phyloP scores from a whole-genome alignment of 1,139 yeast species.

The Ogataea hybrid region DNA sequence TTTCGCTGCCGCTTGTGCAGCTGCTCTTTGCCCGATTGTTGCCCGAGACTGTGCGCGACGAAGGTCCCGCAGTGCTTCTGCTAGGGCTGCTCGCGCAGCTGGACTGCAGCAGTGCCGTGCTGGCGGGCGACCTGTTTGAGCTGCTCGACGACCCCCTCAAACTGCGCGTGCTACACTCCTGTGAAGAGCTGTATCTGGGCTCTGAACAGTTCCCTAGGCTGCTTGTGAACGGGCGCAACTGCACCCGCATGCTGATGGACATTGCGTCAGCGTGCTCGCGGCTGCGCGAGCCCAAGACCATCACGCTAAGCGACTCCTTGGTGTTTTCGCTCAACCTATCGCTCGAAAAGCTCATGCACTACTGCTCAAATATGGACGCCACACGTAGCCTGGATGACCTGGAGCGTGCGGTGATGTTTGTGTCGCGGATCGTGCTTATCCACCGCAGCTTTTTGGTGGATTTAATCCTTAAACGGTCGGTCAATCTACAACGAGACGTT shows the following conservation, averaged over 20 bases:
- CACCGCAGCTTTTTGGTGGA: slow-evolving; percentile 44
- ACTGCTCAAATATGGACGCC: slow-evolving; percentile 27
- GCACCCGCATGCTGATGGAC: slow-evolving; percentile 24
- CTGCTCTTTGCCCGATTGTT: slow-evolving; percentile 37
- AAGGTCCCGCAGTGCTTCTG: slow-evolving; percentile 14
- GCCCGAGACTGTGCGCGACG: slow-evolving; percentile 21
- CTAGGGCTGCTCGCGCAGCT: slow-evolving; percentile 15
- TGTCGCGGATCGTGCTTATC: slow-evolving; percentile 57
- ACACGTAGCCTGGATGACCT: slow-evolving; percentile 20
- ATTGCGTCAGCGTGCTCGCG: slow-evolving; percentile 32
- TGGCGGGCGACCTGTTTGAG: slow-evolving; percentile 39
- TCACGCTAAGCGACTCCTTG: slow-evolving; percentile 31
- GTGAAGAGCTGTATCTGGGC: slow-evolving; percentile 44
- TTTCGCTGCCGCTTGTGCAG: slow-evolving; percentile 54
- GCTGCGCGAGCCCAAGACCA: slow-evolving; percentile 13
- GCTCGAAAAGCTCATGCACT: slow-evolving; percentile 31
- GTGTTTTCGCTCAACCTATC: slow-evolving; percentile 33
- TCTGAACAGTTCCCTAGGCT: slow-evolving; percentile 46
- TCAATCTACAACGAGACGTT: slow-evolving; percentile 37
- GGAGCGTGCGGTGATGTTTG: slow-evolving; percentile 37
- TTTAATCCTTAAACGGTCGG: slow-evolving; percentile 32
- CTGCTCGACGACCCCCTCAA: slow-evolving; percentile 35
- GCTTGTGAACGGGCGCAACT: slow-evolving; percentile 19
- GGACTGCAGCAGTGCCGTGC: slow-evolving; percentile 12
- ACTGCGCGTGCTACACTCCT: slow-evolving; percentile 33